Base-by-base conservation (phyloP, 495 filamentous ascomycete species). In the Daldinia grandis region DNA sequence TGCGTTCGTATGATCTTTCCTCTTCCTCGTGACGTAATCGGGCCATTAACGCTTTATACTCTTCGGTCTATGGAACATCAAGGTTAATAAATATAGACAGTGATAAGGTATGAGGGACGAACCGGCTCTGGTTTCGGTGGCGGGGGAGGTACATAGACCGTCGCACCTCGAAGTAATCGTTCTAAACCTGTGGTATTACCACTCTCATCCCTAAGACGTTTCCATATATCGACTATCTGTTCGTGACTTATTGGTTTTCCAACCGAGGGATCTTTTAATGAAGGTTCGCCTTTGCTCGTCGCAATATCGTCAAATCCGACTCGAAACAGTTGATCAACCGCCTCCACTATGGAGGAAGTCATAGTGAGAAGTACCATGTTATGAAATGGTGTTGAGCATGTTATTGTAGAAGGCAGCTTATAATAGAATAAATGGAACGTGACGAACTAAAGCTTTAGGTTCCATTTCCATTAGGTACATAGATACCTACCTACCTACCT, bases 31-130 rank as follows among this genome's bases (percentile, higher is more conserved):
- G 84, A 49, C 93, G 92, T 24, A 99, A 89, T 17, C 91, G 87
- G 2, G 88, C 86, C 95, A 98, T 99, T 3, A 95, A 80, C 7
- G 89, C 92, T 79, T 94, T 92, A 81, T 95, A 98, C 83, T 96
- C 93, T 7, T 90, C 81, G 10, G 87, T 91, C 93, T 98, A 30
- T 31, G 64, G 1, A 50, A 50, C 5, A 17, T 37, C 5, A 15
- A 42, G 56, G 63, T 76, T 65, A 76, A 73, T 76, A 21, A 68
- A 72, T 62, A 12, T 42, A 24, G n/a, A 58, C 17, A 27, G 5
- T 51, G 5, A 37, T 62, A 49, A 8, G 74, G 38, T 30, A n/a
- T 47, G 50, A 24, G 33, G 10, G 27, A 76, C 87, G 70, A 81
- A 96, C 94, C 4, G 92, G 92, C 72, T 95, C 89, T 7, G 88